Evolutionary conservation across 345 rosid genomes (phyloP).

Genomic region (Ailanthus altissimus): DNA sequence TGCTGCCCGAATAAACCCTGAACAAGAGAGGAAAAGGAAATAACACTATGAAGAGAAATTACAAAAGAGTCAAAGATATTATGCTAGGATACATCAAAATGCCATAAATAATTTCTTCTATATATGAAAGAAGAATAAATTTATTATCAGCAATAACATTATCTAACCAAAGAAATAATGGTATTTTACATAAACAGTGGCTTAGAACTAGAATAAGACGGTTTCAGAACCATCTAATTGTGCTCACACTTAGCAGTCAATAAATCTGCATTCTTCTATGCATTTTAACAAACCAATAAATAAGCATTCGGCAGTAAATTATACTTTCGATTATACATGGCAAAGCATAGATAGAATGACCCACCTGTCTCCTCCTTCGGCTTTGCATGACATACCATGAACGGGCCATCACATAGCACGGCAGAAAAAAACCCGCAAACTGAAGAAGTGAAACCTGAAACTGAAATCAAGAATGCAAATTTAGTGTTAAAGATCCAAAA

Average conservation of each 20-base stretch:
- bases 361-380: slow-evolving; percentile 54
- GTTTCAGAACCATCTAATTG: neutral
- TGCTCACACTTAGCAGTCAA: slow-evolving; percentile 1
- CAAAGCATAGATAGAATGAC: neutral
- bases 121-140: neutral
- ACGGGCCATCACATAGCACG: slow-evolving; percentile 60
- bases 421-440: slow-evolving; percentile 59
- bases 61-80: neutral
- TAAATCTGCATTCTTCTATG: neutral
- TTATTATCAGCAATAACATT: neutral
- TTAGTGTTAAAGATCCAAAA: slow-evolving; percentile 8
- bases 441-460: slow-evolving; percentile 68
- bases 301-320: neutral
- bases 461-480: slow-evolving; percentile 27
- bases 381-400: slow-evolving; percentile 54
- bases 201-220: neutral
- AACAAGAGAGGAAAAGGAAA: neutral
- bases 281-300: neutral
- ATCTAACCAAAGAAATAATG: neutral
- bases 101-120: neutral
- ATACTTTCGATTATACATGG: neutral
- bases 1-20: slow-evolving; percentile 13
- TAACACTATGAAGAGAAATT: neutral
- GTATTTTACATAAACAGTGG: no score
- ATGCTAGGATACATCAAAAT: neutral